Percentiles rank a stretch among this genome's conserved stretches.
Conservation (phyloP, 176 grass and related monocot genomes). For the Rhynchospora breviuscula region DNA sequence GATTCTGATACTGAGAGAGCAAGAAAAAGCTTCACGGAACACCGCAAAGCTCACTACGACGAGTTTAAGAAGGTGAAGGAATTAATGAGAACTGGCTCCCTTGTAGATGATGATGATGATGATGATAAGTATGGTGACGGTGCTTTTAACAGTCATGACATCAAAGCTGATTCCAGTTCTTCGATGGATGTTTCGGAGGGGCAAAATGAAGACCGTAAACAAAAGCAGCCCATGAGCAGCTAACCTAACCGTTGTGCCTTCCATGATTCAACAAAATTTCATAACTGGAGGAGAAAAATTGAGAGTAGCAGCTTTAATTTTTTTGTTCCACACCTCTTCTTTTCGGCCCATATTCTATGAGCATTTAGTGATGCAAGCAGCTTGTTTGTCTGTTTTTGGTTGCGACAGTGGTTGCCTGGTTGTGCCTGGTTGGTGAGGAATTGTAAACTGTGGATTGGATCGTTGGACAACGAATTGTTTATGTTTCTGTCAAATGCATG, state of each 20-base stretch:
- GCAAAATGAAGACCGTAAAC: neutral
- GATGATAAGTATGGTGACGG: conserved; percentile 36
- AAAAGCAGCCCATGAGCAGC: neutral
- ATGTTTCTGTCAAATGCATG: neutral
- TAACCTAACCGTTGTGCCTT: neutral
- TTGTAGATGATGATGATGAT: conserved; percentile 42
- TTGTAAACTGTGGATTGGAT: neutral
- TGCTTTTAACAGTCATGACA: neutral
- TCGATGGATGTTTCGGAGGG: conserved; percentile 13
- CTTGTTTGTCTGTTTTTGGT: conserved; percentile 5
- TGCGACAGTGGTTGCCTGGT: neutral
- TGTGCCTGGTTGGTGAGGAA: neutral
- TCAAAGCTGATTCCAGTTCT: conserved; percentile 3
- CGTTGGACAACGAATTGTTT: neutral
- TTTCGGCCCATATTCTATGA: neutral
- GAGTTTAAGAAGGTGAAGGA: conserved; percentile 82
- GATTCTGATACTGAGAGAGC: conserved; percentile 28
- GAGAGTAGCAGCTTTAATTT: neutral
- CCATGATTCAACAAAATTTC: neutral
- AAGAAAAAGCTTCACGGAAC: conserved; percentile 73
- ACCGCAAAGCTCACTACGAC: conserved; percentile 66
- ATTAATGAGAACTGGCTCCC: conserved; percentile 42
- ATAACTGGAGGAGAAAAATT: neutral
- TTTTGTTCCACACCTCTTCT: conserved; percentile 9
- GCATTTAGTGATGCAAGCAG: neutral